Evolutionary conservation across 2,329 filamentous ascomycete genomes (phyloP).

Genomic region (Aspergillus oerlinghausenensis): DNA sequence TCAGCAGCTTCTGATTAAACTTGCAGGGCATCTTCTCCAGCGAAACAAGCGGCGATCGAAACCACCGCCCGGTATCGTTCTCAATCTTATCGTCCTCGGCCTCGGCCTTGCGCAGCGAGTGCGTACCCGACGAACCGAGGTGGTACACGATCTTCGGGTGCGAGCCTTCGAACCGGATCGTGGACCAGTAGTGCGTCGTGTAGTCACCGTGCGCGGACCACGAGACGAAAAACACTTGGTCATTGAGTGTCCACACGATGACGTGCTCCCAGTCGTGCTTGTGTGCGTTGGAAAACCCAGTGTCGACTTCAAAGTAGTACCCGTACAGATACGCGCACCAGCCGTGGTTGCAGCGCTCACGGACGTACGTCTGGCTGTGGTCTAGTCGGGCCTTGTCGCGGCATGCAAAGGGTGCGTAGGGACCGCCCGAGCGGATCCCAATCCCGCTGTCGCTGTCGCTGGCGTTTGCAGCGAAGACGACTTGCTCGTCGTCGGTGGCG

Average conservation of each 20-base stretch:
- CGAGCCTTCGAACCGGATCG: conserved; percentile 1
- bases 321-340: conserved; percentile 6
- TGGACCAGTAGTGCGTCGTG: too few species aligned
- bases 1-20: neutral
- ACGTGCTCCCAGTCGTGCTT: too few species aligned
- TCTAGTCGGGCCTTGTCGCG: conserved; percentile 2
- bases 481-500: too few species aligned
- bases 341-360: conserved; percentile 6
- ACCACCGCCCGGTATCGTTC: too few species aligned
- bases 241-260: too few species aligned
- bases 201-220: too few species aligned
- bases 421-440: too few species aligned
- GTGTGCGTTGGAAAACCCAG: neutral
- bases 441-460: too few species aligned
- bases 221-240: too few species aligned
- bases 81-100: neutral
- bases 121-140: conserved; percentile 2
- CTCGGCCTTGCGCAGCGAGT: conserved; percentile 5
- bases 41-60: too few species aligned
- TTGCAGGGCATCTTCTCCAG: too few species aligned
- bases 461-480: too few species aligned
- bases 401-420: neutral
- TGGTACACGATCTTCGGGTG: conserved; percentile 6
- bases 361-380: conserved; percentile 7
- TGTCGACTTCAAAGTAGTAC: conserved; percentile 6